phyloP scores from a whole-genome alignment of 1,284 basidiomycete genomes.

The Chalciporus sp. region DNA sequence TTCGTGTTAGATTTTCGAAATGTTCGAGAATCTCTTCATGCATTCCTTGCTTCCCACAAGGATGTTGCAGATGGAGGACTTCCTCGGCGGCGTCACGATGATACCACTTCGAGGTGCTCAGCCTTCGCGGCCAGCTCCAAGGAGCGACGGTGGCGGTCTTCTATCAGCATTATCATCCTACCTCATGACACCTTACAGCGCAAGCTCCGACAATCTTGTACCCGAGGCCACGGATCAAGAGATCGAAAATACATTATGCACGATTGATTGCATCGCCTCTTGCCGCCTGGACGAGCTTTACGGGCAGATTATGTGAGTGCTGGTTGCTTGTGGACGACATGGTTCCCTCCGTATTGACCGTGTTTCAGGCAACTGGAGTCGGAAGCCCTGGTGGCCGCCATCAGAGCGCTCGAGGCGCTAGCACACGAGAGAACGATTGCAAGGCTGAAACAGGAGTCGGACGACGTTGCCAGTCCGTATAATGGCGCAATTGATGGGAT shows the following conservation, averaged over 20 bases:
- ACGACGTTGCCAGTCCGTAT: constrained; percentile 45
- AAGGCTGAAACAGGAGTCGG: constrained; percentile 66
- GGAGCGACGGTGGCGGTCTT: constrained; percentile 86
- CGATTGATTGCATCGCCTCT: constrained; percentile 93
- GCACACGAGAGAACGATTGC: constrained; percentile 86
- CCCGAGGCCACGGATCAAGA: constrained; percentile 88
- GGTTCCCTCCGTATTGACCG: constrained; percentile 13
- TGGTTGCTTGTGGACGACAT: neutral
- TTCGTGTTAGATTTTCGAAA: constrained; percentile 83
- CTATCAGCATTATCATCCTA: constrained; percentile 96
- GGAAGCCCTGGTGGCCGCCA: constrained; percentile 79
- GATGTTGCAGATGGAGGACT: constrained; percentile 97
- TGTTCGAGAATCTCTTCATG: constrained; percentile 95
- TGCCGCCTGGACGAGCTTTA: constrained; percentile 96
- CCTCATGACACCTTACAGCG: constrained; percentile 90
- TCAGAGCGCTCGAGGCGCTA: constrained; percentile 86
- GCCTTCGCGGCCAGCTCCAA: constrained; percentile 63
- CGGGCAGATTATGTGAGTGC: constrained; percentile 82
- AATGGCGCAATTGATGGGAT: constrained; percentile 43
- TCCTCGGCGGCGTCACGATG: constrained; percentile 85
- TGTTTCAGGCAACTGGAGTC: constrained; percentile 66
- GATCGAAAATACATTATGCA: constrained; percentile 91
- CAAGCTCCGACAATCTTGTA: constrained; percentile 69
- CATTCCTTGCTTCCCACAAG: constrained; percentile 87
- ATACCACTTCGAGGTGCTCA: constrained; percentile 84